Conservation (phyloP, 2,329 filamentous ascomycete species). For the Ophiognomonia clavigignenti-juglandacearum region DNA sequence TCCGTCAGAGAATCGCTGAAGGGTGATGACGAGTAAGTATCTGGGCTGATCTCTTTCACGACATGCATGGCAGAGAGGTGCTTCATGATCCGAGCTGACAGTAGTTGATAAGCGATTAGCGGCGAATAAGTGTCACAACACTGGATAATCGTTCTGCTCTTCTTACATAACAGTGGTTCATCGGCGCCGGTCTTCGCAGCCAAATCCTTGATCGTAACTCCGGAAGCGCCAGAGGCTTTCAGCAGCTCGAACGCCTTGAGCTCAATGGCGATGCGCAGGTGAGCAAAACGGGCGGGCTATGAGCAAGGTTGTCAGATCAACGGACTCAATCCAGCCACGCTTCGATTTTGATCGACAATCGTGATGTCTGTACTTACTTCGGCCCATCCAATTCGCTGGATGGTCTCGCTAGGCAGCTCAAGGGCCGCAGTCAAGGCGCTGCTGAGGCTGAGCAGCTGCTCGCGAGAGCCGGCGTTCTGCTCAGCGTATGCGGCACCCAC, state of each 20-base stretch:
- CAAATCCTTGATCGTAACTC: constrained; percentile 22
- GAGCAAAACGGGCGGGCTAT: constrained; percentile 30
- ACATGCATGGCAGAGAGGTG: constrained; percentile 34
- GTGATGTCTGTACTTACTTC: constrained; percentile 25
- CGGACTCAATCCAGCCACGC: background rate
- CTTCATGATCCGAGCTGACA: constrained; percentile 25
- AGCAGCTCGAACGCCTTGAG: constrained; percentile 30
- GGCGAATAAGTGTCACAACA: background rate
- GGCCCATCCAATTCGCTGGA: constrained; percentile 33
- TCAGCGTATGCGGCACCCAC: constrained; percentile 27
- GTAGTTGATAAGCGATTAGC: background rate
- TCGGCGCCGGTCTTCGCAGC: constrained; percentile 27
- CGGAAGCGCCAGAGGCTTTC: constrained; percentile 21
- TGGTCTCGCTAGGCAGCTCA: constrained; percentile 32
- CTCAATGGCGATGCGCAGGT: constrained; percentile 30
- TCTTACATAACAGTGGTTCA: constrained; percentile 17
- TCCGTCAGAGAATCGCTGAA: constrained; percentile 29
- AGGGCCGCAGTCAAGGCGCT: constrained; percentile 28
- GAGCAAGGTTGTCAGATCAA: background rate
- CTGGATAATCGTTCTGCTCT: background rate
- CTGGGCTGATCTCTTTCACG: constrained; percentile 22
- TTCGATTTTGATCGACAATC: background rate
- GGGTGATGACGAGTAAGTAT: constrained; percentile 24
- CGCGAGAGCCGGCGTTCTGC: constrained; percentile 29
- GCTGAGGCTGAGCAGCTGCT: constrained; percentile 31